Evolutionary conservation across 192 early-diverging fungal species (phyloP), one percentile per base, ranked within the genome.

Genomic region (Coemansia sp.): DNA sequence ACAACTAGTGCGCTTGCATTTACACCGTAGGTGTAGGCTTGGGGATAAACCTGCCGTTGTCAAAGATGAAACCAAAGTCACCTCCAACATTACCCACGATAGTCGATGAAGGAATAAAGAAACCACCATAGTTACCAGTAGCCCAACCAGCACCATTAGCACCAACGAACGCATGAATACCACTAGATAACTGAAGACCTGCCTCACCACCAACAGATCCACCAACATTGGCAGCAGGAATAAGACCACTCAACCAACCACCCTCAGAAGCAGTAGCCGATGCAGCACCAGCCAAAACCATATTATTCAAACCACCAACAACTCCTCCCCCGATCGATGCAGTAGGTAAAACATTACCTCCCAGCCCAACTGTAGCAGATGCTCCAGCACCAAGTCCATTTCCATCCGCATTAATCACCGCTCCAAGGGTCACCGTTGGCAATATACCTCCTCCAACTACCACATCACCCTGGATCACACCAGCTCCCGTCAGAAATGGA

Each of bases 71-170:
- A 13, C 48, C 57, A 26, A 59, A 14, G 34, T 60, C 55, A 33
- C 51, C 56, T 26, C 56, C 56, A 14, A 67, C 6, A 26, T 59
- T 55, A 24, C 26, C 51, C n/a, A 41, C 56, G 33, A 53, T n/a
- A 7, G 64, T 47, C 1, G 64, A 67, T 4, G 64, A 48, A 15
- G 64, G 56, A 9, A 53, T 54, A 11, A 49, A 34, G 28, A 67
- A 50, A 3, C 64, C 64, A 25, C 55, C 64, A 40, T 58, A 58
- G 34, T 49, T 56, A 10, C 34, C 19, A 0, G 64, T 55, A 6
- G 27, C 64, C 55, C 55, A 67, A 13, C 19, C 64, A 43, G 50
- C 64, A 14, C 55, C 64, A 19, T 55, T 59, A 17, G 14, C 56
- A 20, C 55, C 64, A 8, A 35, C 11, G 40, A 67, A 4, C 3